These are phyloP conservation scores for Endocalyx cinctus DNA, from an alignment of 2,329 filamentous ascomycete genomes.

Conservation along the genomic window DNA sequence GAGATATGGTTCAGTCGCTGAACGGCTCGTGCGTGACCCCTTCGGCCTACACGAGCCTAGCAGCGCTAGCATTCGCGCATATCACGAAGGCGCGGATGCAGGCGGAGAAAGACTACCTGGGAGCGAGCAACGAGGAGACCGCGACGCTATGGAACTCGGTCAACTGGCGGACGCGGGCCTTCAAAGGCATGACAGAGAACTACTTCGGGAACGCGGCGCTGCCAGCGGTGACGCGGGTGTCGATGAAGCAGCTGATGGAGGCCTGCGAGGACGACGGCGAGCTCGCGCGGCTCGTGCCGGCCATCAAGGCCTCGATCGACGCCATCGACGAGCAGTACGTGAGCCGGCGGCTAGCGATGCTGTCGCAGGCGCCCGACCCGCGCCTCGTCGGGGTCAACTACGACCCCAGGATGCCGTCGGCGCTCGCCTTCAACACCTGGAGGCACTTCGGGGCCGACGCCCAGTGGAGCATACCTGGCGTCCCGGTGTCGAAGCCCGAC, in stretches of 20 bases:
- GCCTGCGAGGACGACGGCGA: constrained; percentile 17
- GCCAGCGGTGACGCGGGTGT: constrained; percentile 29
- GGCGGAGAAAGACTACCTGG: constrained; percentile 18
- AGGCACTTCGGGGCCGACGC: constrained; percentile 38
- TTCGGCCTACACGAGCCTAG: constrained; percentile 36
- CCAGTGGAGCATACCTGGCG: constrained; percentile 31
- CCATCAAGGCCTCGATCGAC: constrained; percentile 28
- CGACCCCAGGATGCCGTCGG: constrained; percentile 34
- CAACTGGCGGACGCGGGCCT: constrained; percentile 36
- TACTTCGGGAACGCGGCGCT: constrained; percentile 40
- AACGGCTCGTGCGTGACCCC: constrained; percentile 18
- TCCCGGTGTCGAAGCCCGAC: constrained; percentile 33
- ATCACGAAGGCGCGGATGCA: constrained; percentile 29
- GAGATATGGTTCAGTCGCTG: constrained; percentile 15
- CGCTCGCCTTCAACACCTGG: constrained; percentile 42
- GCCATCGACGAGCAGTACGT: constrained; percentile 38
- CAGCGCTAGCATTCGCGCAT: constrained; percentile 36
- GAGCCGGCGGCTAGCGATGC: constrained; percentile 30
- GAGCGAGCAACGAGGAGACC: constrained; percentile 11
- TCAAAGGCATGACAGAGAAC: constrained; percentile 22
- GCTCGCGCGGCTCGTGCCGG: constrained; percentile 25
- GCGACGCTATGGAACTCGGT: constrained; percentile 35
- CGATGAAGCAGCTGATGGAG: constrained; percentile 17
- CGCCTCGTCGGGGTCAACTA: constrained; percentile 35
- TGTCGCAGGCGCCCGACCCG: constrained; percentile 33